Evolutionary conservation across 345 rosid genomes (phyloP).

Genomic region (Physaria fendleri): DNA sequence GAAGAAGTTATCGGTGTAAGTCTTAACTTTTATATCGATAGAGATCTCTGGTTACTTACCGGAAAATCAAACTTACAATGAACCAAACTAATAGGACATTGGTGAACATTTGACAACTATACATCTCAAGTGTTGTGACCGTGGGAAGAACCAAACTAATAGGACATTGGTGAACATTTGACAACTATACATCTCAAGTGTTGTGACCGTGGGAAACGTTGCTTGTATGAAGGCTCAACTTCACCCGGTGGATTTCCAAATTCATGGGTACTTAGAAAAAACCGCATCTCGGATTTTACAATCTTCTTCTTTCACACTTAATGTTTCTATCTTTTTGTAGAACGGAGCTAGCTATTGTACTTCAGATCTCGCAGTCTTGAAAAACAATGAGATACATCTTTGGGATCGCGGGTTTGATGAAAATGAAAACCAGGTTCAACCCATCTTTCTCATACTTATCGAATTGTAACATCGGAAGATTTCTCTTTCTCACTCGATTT

Average conservation of each 20-base stretch:
- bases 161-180: slow-evolving; percentile 78
- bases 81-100: slow-evolving; percentile 37
- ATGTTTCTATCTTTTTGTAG: slow-evolving; percentile 5
- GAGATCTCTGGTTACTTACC: neutral
- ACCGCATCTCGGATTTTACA: neutral
- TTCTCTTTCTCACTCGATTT: too few species aligned
- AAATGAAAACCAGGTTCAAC: slow-evolving; percentile 58
- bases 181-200: slow-evolving; percentile 65
- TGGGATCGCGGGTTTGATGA: slow-evolving; percentile 94
- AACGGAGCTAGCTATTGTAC: slow-evolving; percentile 72
- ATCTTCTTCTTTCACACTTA: neutral
- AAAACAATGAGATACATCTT: slow-evolving; percentile 78
- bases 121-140: slow-evolving; percentile 63
- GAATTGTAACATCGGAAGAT: neutral
- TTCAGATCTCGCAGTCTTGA: slow-evolving; percentile 72
- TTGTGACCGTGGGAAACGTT: slow-evolving; percentile 76
- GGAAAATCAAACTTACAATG: neutral
- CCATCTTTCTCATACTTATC: neutral
- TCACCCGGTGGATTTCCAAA: slow-evolving; percentile 79
- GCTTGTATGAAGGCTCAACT: slow-evolving; percentile 79
- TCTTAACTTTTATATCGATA: neutral
- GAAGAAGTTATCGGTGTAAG: slow-evolving; percentile 71
- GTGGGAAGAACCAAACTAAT: slow-evolving; percentile 56
- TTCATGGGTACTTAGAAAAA: slow-evolving; percentile 52
- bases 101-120: slow-evolving; percentile 79